Evolutionary conservation across 2,329 filamentous ascomycete genomes (phyloP).

Genomic region (Colletotrichum chrysophilum): DNA sequence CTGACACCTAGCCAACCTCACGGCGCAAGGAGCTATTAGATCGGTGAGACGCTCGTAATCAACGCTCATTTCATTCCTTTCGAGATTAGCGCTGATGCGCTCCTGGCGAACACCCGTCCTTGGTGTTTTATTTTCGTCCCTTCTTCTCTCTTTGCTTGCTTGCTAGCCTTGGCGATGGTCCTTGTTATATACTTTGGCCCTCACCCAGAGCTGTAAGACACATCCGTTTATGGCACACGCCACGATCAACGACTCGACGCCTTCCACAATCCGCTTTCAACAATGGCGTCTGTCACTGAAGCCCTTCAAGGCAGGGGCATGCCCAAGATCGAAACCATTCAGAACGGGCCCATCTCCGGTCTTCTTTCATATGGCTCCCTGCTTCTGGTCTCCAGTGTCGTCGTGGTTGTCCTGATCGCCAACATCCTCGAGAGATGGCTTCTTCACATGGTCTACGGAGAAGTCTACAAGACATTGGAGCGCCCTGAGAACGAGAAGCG

Average conservation of each 20-base stretch:
- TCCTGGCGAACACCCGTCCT: neutral
- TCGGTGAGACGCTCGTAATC: neutral
- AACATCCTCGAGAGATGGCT: constrained; percentile 20
- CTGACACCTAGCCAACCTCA: neutral
- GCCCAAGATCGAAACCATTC: constrained; percentile 14
- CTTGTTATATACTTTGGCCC: neutral
- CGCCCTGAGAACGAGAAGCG: constrained; percentile 18
- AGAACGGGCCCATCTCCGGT: constrained; percentile 10
- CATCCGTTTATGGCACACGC: neutral
- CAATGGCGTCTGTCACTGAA: neutral
- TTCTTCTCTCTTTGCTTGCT: neutral
- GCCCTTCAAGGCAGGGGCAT: neutral
- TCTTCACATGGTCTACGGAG: constrained; percentile 10
- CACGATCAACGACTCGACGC: neutral
- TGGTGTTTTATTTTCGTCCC: neutral
- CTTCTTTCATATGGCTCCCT: constrained; percentile 8
- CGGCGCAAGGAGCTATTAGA: neutral
- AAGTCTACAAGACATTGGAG: neutral
- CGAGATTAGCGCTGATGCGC: neutral
- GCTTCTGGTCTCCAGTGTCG: constrained; percentile 14
- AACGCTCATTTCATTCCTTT: neutral
- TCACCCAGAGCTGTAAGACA: neutral
- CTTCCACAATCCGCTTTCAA: neutral
- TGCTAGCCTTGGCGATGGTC: neutral
- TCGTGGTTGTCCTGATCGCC: constrained; percentile 15